These are phyloP conservation scores for Trichoderma cornu-damae DNA, from an alignment of 2,329 filamentous ascomycete genomes.

Conservation along the genomic window DNA sequence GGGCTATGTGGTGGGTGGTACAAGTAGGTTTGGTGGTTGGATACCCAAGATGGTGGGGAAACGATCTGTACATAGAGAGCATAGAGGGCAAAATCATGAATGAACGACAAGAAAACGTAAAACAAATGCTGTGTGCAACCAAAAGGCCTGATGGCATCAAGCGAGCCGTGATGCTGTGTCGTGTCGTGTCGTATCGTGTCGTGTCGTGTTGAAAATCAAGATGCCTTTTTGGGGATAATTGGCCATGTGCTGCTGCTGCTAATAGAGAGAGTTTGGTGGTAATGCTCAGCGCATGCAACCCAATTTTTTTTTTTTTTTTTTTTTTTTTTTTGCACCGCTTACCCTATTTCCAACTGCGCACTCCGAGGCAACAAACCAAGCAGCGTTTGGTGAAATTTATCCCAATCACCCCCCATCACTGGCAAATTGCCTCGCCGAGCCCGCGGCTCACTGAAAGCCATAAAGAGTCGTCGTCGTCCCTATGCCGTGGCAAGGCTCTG, in stretches of 20 bases:
- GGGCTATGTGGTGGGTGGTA: constrained; percentile 9
- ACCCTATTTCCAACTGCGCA: not conserved
- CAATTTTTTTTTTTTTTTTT: constrained; percentile 16
- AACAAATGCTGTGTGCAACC: not conserved
- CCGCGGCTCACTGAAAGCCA: not conserved
- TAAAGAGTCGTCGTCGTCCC: not conserved
- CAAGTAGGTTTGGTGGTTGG: constrained; percentile 5
- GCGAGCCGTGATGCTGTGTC: not conserved
- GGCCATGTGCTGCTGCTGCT: constrained; percentile 7
- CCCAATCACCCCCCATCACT: not conserved
- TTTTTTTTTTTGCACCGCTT: constrained; percentile 1
- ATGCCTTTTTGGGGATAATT: not conserved
- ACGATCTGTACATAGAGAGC: constrained; percentile 18
- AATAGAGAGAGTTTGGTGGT: constrained; percentile 1
- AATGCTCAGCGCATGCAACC: not conserved
- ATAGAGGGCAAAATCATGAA: constrained; percentile 12
- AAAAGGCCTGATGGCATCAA: too few species aligned
- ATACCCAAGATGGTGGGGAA: constrained; percentile 19
- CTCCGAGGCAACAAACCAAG: not conserved
- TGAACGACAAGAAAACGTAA: constrained; percentile 15
- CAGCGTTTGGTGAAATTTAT: not conserved
- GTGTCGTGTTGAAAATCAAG: not conserved
- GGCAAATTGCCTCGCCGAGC: not conserved
- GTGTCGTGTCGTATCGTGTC: not conserved
- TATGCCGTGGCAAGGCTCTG: too few species aligned